Base-by-base conservation (phyloP, 2,329 filamentous ascomycete species). In the Colletotrichum echinochloae region DNA sequence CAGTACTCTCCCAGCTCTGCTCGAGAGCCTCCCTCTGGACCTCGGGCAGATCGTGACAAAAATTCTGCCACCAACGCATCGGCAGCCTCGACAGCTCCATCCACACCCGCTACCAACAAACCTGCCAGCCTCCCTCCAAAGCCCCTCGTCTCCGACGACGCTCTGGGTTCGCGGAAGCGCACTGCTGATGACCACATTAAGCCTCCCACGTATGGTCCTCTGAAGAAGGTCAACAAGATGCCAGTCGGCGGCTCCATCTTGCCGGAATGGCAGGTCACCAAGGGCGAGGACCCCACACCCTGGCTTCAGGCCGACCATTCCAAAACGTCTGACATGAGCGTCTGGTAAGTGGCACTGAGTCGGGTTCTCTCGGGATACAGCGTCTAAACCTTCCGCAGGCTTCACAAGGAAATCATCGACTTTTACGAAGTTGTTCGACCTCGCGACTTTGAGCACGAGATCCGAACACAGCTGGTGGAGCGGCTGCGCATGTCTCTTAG, bases 331-430 rank as follows among this genome's bases (percentile, higher is more conserved):
- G 83, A 85, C 49, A 86, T 87, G 81, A 86, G 83, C 59, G 85
- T 87, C 37, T 88, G 90, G 90, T 90, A 81, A 81, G 85, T 78
- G 18, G 0, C 12, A 7, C 18, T 23, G 12, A 16, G 1, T n/a
- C n/a, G n/a, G n/a, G n/a, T 1, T 49, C 5, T 14, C 11, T n/a
- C 8, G 16, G 12, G 35, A 46, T 11, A 5, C 26, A 23, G 26
- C 26, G 12, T 20, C 65, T 65, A 48, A 48, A 71, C 28, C 18
- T 20, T 20, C 28, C 14, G 28, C 39, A 94, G 93, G 80, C 83
- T 99, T 33, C 94, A 98, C 80, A 94, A 94, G 76, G 96, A 99
- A 80, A 91, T 98, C 52, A 83, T 92, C 37, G 93, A 97, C 75
- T 98, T 98, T 78, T 97, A 95, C 78, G 86, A 95, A 44, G 97